Evolutionary conservation across 768 basidiomycete genomes (phyloP).

Genomic region (Russula dissimulans): DNA sequence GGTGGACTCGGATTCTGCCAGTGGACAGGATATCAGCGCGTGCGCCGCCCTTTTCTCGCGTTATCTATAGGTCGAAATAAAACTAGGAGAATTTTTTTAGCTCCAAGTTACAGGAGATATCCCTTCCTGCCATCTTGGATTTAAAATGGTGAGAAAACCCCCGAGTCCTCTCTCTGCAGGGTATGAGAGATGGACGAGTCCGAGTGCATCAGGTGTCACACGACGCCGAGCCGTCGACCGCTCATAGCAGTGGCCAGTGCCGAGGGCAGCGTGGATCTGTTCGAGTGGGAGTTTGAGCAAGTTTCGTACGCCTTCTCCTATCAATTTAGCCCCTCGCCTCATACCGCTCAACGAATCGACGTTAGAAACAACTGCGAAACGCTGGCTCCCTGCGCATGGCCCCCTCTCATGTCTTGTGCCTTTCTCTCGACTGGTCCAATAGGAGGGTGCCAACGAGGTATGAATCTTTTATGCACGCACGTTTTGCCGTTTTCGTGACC

Average conservation of each 20-base stretch:
- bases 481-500: background rate
- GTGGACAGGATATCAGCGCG: constrained; percentile 29
- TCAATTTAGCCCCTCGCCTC: background rate
- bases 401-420: constrained; percentile 55
- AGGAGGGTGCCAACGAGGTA: constrained; percentile 44
- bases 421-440: constrained; percentile 92
- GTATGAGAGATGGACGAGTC: background rate
- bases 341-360: background rate
- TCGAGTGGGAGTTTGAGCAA: constrained; percentile 43
- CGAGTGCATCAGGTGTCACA: constrained; percentile 46
- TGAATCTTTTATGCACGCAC: constrained; percentile 16
- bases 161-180: background rate
- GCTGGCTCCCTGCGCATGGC: constrained; percentile 40
- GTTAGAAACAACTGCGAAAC: constrained; percentile 27
- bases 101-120: constrained; percentile 54
- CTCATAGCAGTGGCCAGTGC: constrained; percentile 75
- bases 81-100: constrained; percentile 20
- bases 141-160: constrained; percentile 74
- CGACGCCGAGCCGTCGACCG: constrained; percentile 32
- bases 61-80: background rate
- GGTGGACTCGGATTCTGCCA: constrained; percentile 24
- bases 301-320: constrained; percentile 27
- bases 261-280: constrained; percentile 65
- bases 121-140: constrained; percentile 78
- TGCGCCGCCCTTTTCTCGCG: background rate